Base-by-base conservation (phyloP, 1,139 yeast genomes). In the Candida tropicalis region DNA sequence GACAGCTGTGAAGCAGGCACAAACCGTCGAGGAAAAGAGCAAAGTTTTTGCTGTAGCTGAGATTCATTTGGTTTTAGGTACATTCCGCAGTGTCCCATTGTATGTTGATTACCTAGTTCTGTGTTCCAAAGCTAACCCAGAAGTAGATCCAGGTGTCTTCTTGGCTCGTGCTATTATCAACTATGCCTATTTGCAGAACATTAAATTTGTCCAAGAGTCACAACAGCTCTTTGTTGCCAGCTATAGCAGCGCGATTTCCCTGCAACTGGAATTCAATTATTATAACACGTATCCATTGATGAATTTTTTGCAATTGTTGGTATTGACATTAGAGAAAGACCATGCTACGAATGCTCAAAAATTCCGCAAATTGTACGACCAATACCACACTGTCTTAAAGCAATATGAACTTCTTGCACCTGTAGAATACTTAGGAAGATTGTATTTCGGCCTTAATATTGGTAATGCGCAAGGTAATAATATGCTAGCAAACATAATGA, bases 401-500 rank as follows among this genome's bases (percentile, higher is more conserved):
- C 53, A 63, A n/a, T 36, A 57, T 36, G 68, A 63, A 16, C 65
- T 77, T 26, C 44, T 60, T 15, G 65, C 65, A 2, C 73, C 80
- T 10, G 66, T 79, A 32, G 81, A 77, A 37, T 77, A 73, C 42
- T 59, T 85, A 45, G 75, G 77, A 3, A 68, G 70, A 40, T 59
- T 74, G 25, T 71, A 69, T 52, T 73, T 66, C 49, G 59, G 58
- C 22, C 62, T 73, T 50, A 61, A 60, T 35, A 53, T 71, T 53
- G 87, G 85, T 11, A 78, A 84, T 35, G 65, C 77, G 13, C 79
- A 76, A 40, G 83, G 79, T 45, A 75, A 74, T 13, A 88, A 89
- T 58, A 72, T 87, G 70, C 67, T 91, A 56, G 93, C 89, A 54
- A 89, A 85, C 56, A 74, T 91, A 70, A 87, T 91, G 96, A 84